Conservation (phyloP, 2,329 filamentous ascomycete species). For the Clonostachys chloroleuca region DNA sequence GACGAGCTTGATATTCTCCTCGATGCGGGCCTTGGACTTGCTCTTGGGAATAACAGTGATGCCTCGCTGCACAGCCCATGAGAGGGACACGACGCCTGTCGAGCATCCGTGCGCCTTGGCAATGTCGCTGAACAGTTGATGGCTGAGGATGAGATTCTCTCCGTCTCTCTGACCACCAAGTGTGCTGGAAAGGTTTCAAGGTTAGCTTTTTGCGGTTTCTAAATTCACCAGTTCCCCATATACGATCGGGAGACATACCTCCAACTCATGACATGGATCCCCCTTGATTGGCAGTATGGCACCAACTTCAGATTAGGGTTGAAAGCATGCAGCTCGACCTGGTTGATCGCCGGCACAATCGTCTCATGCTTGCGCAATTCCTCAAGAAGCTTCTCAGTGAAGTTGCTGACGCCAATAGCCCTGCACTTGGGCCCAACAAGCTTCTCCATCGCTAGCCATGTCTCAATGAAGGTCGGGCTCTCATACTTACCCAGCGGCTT, state of each 20-base stretch:
- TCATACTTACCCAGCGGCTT: conserved; percentile 10
- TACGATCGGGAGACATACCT: background rate
- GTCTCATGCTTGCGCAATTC: conserved; percentile 12
- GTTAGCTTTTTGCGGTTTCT: no score
- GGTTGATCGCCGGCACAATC: conserved; percentile 21
- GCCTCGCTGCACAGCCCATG: conserved; percentile 16
- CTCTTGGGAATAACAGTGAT: conserved; percentile 16
- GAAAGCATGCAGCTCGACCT: conserved; percentile 23
- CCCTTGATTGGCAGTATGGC: conserved; percentile 19
- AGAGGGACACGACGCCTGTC: conserved; percentile 15
- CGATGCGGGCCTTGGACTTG: conserved; percentile 9
- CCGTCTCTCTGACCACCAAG: background rate
- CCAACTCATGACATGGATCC: conserved; percentile 22
- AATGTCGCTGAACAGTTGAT: conserved; percentile 13
- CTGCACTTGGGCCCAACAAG: conserved; percentile 13
- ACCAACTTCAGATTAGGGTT: conserved; percentile 22
- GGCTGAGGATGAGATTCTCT: conserved; percentile 9
- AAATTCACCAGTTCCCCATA: background rate
- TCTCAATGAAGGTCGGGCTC: conserved; percentile 15
- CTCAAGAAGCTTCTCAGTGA: conserved; percentile 19
- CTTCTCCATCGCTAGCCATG: conserved; percentile 19
- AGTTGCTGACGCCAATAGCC: conserved; percentile 25
- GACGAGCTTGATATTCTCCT: conserved; percentile 15
- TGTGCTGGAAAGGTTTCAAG: background rate
- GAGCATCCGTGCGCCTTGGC: conserved; percentile 13